A percentile compares a stretch with the other conserved stretches of the same genome.
These are phyloP conservation scores for Phytopythium boreale DNA, from an alignment of 352 stramenopile species.

Conservation along the genomic window DNA sequence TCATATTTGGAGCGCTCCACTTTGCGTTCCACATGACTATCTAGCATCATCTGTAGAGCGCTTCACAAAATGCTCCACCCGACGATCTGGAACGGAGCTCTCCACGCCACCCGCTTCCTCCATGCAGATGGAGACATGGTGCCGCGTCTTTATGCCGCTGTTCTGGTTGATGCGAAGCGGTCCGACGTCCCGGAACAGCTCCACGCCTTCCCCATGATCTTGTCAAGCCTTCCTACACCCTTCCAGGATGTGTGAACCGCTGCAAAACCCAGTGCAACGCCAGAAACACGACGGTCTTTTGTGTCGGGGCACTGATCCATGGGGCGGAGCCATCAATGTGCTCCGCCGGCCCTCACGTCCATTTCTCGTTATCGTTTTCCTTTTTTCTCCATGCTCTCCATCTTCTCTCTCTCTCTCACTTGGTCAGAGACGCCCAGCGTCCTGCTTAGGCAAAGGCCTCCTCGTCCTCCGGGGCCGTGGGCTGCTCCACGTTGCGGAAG, in stretches of 20 bases:
- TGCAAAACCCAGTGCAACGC: not conserved
- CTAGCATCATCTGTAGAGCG: not conserved
- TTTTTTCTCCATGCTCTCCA: not conserved
- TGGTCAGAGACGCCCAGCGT: not conserved
- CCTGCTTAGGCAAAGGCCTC: constrained; percentile 6
- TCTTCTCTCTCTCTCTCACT: not conserved
- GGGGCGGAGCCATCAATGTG: not conserved
- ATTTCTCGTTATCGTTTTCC: not conserved
- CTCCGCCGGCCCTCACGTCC: not conserved
- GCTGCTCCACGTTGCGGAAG: constrained; percentile 53
- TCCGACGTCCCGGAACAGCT: no score
- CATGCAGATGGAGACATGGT: not conserved
- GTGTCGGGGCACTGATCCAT: not conserved
- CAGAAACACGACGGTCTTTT: not conserved
- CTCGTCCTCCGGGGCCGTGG: constrained; percentile 10
- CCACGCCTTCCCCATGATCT: not conserved
- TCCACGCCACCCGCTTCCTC: not conserved
- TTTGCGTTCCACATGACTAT: not conserved
- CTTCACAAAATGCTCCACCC: not conserved
- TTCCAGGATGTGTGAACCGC: no score
- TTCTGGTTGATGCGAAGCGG: not conserved
- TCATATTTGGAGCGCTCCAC: not conserved
- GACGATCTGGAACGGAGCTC: not conserved
- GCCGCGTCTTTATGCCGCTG: not conserved
- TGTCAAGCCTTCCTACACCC: not conserved